These are phyloP conservation scores for Isoetes engelmannii DNA, from an alignment of 83 land plant species.

Conservation along the genomic window DNA sequence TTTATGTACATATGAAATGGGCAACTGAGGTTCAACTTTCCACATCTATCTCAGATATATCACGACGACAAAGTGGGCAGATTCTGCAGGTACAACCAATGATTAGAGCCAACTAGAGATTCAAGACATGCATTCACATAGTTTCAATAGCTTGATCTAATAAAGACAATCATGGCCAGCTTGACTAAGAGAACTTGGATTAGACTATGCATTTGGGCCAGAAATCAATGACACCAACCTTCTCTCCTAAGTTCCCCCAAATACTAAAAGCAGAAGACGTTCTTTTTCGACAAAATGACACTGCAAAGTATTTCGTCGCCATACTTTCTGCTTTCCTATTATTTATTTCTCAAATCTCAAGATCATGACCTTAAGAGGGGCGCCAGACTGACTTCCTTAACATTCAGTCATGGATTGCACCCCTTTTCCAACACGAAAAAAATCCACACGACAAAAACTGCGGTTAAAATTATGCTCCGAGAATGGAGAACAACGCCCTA, in stretches of 20 bases:
- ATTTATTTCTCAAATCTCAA: no score
- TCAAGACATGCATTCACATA: background rate
- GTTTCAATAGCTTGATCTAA: background rate
- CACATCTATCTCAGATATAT: constrained; percentile 14
- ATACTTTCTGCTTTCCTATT: no score
- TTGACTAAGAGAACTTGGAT: no score
- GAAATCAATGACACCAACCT: background rate
- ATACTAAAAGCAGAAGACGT: background rate
- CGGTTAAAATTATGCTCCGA: background rate
- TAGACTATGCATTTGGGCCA: background rate
- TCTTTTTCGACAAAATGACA: background rate
- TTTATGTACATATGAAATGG: no score
- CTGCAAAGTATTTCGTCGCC: no score
- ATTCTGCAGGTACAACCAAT: constrained; percentile 20
- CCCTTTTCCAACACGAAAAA: background rate
- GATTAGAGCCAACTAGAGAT: background rate
- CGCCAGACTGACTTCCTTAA: background rate
- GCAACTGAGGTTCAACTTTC: no score
- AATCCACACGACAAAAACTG: background rate
- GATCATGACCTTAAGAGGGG: background rate
- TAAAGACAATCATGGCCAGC: no score
- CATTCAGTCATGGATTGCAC: background rate
- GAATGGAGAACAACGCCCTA: background rate
- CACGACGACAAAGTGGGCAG: constrained; percentile 32
- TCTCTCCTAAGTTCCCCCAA: no score